phyloP scores from a whole-genome alignment of 352 stramenopile genomes.

The Phytophthora europaea region DNA sequence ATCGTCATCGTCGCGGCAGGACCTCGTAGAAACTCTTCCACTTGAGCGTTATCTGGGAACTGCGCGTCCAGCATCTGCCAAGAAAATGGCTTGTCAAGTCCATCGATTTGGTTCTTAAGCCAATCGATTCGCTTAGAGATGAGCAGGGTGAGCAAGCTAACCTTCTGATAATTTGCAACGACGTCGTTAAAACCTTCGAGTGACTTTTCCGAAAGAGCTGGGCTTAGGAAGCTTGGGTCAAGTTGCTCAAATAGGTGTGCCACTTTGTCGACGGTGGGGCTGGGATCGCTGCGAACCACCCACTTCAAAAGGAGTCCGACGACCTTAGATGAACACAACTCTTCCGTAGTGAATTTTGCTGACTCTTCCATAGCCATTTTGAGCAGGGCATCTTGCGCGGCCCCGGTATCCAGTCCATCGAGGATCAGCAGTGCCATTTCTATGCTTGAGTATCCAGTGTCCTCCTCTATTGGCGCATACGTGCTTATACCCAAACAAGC shows the following conservation, averaged over 20 bases:
- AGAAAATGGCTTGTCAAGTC: slow-evolving; percentile 12
- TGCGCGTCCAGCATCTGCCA: slow-evolving; percentile 16
- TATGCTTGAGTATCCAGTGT: background rate
- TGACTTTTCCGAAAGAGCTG: slow-evolving; percentile 2
- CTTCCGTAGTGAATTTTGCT: background rate
- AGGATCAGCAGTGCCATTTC: slow-evolving; percentile 9
- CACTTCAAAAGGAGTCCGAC: slow-evolving; percentile 11
- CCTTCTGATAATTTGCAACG: background rate
- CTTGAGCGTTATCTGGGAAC: slow-evolving; percentile 4
- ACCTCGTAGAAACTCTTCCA: slow-evolving; percentile 15
- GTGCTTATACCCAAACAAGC: background rate
- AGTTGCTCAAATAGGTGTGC: slow-evolving; percentile 1
- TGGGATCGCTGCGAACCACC: background rate
- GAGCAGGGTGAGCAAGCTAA: background rate
- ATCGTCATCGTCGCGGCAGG: background rate
- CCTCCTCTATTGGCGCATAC: background rate
- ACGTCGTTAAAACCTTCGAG: background rate
- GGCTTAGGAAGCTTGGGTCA: background rate
- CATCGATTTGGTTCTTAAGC: slow-evolving; percentile 6
- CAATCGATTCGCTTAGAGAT: slow-evolving; percentile 9
- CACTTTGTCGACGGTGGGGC: background rate
- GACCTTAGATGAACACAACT: slow-evolving; percentile 1
- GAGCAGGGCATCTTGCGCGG: background rate
- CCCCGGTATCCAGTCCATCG: background rate
- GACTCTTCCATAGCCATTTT: slow-evolving; percentile 2